Evolutionary conservation across 139 green algal species (phyloP).

Genomic region (Medakamo hakoo): DNA sequence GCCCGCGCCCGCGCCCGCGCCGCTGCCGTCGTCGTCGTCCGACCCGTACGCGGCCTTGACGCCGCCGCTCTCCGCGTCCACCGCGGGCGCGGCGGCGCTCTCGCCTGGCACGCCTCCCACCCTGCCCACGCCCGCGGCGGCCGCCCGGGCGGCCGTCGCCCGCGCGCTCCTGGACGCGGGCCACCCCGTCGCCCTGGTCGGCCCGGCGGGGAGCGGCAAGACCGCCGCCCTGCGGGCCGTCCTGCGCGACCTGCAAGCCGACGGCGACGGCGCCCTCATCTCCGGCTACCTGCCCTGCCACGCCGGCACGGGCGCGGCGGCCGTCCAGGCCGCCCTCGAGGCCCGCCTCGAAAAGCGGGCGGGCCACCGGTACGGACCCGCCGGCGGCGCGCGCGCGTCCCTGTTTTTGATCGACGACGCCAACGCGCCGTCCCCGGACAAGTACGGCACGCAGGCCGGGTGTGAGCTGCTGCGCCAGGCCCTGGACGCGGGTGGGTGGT

Average conservation of each 20-base stretch:
- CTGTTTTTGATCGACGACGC: constrained; percentile 87
- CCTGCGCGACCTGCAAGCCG: constrained; percentile 58
- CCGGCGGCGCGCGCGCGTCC: constrained; percentile 43
- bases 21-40: too few relatives aligned
- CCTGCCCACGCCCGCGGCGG: background rate
- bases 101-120: too few relatives aligned
- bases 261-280: too few relatives aligned
- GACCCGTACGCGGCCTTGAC: too few relatives aligned
- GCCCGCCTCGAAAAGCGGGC: constrained; percentile 67
- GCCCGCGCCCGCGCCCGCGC: too few relatives aligned
- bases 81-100: too few relatives aligned
- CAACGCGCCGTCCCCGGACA: constrained; percentile 85
- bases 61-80: too few relatives aligned
- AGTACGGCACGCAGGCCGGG: constrained; percentile 84
- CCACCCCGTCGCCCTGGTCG: background rate
- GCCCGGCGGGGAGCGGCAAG: constrained; percentile 55
- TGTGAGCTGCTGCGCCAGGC: constrained; percentile 77
- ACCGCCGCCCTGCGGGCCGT: constrained; percentile 72
- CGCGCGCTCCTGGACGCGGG: background rate
- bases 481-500: constrained; percentile 80
- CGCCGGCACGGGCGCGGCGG: too few relatives aligned
- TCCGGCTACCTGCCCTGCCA: background rate
- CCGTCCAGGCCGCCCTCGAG: constrained; percentile 58
- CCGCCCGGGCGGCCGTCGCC: background rate
- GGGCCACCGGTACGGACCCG: constrained; percentile 70